phyloP scores from a whole-genome alignment of 2,329 filamentous ascomycete species.

The Stagonosporopsis rhizophila region DNA sequence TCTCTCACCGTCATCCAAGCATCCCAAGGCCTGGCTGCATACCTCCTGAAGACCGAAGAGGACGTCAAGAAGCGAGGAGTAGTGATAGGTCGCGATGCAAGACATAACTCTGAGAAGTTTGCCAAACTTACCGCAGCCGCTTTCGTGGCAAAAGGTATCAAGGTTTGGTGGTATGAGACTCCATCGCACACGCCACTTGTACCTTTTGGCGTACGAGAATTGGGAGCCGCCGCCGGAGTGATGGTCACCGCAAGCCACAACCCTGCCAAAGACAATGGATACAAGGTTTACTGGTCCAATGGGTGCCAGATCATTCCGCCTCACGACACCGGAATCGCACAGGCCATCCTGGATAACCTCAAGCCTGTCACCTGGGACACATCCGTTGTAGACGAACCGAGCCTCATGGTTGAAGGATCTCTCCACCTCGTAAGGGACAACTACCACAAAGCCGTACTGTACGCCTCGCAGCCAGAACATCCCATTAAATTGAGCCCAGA shows the following conservation, averaged over 20 bases:
- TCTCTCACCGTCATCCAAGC: slow-evolving; percentile 67
- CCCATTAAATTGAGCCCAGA: slow-evolving; percentile 31
- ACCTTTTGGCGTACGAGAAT: slow-evolving; percentile 64
- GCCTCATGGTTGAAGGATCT: slow-evolving; percentile 52
- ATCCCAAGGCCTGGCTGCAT: slow-evolving; percentile 69
- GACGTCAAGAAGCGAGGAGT: slow-evolving; percentile 57
- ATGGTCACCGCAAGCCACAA: slow-evolving; percentile 74
- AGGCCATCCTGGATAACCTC: slow-evolving; percentile 62
- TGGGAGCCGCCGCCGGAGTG: slow-evolving; percentile 64
- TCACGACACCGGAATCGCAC: slow-evolving; percentile 65
- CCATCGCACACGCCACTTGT: slow-evolving; percentile 67
- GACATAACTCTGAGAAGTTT: slow-evolving; percentile 68
- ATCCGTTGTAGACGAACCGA: slow-evolving; percentile 51
- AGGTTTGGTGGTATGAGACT: slow-evolving; percentile 65
- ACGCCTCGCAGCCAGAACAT: slow-evolving; percentile 46
- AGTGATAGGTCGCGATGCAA: slow-evolving; percentile 68
- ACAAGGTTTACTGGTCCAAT: slow-evolving; percentile 72
- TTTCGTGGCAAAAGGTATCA: slow-evolving; percentile 64
- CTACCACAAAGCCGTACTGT: slow-evolving; percentile 55
- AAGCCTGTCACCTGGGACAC: slow-evolving; percentile 59
- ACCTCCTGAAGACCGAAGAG: slow-evolving; percentile 58
- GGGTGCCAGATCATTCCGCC: slow-evolving; percentile 72
- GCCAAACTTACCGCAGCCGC: slow-evolving; percentile 66
- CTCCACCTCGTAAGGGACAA: slow-evolving; percentile 51
- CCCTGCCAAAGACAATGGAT: slow-evolving; percentile 69